Conservation (phyloP, 257 asterid genomes). For the Solanum corneliomulleri region DNA sequence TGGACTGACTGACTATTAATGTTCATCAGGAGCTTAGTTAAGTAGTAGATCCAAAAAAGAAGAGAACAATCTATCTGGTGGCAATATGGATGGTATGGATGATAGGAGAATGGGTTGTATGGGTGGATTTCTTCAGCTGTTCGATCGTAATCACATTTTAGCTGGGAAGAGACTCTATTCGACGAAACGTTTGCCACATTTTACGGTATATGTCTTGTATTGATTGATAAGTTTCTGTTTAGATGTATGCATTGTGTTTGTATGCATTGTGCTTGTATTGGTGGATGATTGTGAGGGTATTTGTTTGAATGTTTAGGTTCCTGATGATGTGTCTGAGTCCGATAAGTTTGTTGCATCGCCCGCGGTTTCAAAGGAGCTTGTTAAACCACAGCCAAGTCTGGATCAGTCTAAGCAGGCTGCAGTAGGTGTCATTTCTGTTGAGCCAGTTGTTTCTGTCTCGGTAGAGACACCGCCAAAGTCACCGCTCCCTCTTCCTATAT, state of each 20-base stretch:
- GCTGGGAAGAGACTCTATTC: conserved; percentile 43
- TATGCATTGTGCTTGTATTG: neutral
- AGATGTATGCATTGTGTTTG: neutral
- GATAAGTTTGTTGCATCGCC: conserved; percentile 35
- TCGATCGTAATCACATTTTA: conserved; percentile 66
- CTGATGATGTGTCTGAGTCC: conserved; percentile 40
- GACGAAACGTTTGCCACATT: conserved; percentile 54
- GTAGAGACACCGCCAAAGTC: conserved; percentile 35
- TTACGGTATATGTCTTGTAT: conserved; percentile 12
- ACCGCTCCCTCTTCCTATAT: conserved; percentile 34
- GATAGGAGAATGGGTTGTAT: conserved; percentile 60
- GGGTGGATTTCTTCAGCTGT: conserved; percentile 69
- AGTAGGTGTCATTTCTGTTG: conserved; percentile 14
- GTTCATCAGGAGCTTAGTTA: neutral
- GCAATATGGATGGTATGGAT: neutral
- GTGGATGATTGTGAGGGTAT: neutral
- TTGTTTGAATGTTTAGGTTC: conserved; percentile 16
- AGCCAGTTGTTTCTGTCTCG: neutral
- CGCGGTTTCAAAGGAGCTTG: conserved; percentile 23
- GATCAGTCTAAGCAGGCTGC: conserved; percentile 6
- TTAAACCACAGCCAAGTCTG: conserved; percentile 22
- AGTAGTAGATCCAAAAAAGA: neutral
- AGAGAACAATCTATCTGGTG: neutral
- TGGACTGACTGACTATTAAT: neutral
- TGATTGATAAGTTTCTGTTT: neutral